Evolutionary conservation across 1,284 basidiomycete genomes (phyloP), one percentile per base, ranked within the genome.

Genomic region (Coniferiporia weirii): DNA sequence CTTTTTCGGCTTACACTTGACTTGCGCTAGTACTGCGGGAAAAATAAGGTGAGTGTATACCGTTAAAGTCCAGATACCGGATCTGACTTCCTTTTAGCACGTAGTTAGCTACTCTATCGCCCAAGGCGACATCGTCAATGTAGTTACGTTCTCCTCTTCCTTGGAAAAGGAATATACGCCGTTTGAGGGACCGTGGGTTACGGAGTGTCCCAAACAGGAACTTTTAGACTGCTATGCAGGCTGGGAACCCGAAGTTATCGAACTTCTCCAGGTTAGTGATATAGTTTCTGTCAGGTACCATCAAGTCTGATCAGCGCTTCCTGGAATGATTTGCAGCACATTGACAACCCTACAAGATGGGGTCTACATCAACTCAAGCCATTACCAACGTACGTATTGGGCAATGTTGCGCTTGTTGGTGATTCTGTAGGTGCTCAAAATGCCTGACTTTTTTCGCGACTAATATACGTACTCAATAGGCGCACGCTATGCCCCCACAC

Each of bases 51-150:
- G 64, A 66, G 74, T 65, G 17, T 58, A 36, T 51, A 35, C 1
- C 22, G 46, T 43, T 52, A 45, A 45, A 38, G 12, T 36, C 48
- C 65, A 45, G 27, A 52, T 59, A 50, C 55, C 48, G 34, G 45
- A 35, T 45, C 17, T 44, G 44, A 32, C 17, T 46, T 12, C 6
- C 17, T 4, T 54, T 32, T 56, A 81, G 79, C 75, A 77, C 65
- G 66, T 80, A 49, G 72, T 81, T 43, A 72, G 72, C 5, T 83
- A 81, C 63, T 78, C 80, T 0, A 75, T 83, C 27, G 67, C 74
- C 2, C 71, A 72, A 40, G 79, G 77, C 3, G 71, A 70, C 52
- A 64, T 74, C 48, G 71, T 82, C 59, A 83, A 83, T 60, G 72
- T 80, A 52, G 78, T 73, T 15, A 79, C 77, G 0, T 78, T 80